A percentile compares a stretch with the other conserved stretches of the same genome.
These are phyloP conservation scores for Solanum arcanum DNA, from an alignment of 257 asterid species.

Conservation along the genomic window DNA sequence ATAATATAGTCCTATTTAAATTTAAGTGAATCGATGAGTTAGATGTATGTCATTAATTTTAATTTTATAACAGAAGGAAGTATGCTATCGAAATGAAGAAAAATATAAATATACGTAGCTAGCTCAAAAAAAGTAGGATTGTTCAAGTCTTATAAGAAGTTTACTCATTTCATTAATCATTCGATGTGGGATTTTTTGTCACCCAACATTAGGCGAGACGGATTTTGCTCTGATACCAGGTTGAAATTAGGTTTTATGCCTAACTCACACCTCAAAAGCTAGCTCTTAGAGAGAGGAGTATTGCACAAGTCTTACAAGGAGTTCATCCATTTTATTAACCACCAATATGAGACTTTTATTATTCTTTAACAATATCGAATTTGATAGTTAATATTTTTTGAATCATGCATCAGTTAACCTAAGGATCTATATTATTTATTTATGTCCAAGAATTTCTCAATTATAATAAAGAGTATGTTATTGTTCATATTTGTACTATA, in stretches of 20 bases:
- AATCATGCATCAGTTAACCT: not conserved
- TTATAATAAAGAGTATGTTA: not conserved
- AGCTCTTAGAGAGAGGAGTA: too few species aligned
- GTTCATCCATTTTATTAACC: fast-evolving
- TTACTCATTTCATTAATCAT: too few species aligned
- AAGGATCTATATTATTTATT: not conserved
- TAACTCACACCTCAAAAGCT: too few species aligned
- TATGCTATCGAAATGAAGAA: not conserved
- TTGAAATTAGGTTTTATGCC: too few species aligned
- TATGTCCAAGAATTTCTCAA: not conserved
- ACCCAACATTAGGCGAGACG: fast-evolving
- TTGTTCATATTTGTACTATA: not conserved
- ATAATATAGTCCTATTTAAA: not conserved
- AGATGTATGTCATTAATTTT: not conserved
- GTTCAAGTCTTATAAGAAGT: too few species aligned
- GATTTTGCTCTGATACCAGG: fast-evolving
- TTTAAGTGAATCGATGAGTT: not conserved
- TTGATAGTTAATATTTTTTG: not conserved
- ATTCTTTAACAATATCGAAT: not conserved
- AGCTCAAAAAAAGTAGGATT: too few species aligned
- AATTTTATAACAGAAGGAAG: not conserved
- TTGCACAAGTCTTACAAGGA: too few species aligned
- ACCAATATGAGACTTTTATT: too few species aligned
- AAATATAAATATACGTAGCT: not conserved
- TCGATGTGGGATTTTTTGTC: fast-evolving